A percentile compares a stretch with the other conserved stretches of the same genome.
These are phyloP conservation scores for Carex scoparia DNA, from an alignment of 176 grass and related monocot genomes.

Conservation along the genomic window DNA sequence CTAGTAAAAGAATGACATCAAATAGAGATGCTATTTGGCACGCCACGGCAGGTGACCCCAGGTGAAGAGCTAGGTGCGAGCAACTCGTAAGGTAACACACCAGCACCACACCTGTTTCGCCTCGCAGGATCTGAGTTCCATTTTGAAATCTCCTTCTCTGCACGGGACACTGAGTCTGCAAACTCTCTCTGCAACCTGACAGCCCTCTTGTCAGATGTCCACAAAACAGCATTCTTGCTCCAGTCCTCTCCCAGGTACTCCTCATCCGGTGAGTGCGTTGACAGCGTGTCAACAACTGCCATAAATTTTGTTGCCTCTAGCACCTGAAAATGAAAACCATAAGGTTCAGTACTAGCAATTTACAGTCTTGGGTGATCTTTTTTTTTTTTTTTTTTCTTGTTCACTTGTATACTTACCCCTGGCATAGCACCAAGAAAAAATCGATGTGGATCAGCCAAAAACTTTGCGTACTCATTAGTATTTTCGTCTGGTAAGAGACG, in stretches of 20 bases:
- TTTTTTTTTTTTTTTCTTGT: background rate
- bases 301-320: constrained; percentile 98
- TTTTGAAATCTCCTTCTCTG: constrained; percentile 65
- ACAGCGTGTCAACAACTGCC: constrained; percentile 95
- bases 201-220: constrained; percentile 76
- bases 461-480: constrained; percentile 48
- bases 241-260: constrained; percentile 82
- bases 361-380: background rate
- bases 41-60: constrained; percentile 88
- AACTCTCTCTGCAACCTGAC: constrained; percentile 52
- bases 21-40: constrained; percentile 97
- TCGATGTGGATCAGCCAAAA: constrained; percentile 80
- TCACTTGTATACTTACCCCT: constrained; percentile 20
- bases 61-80: constrained; percentile 75
- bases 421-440: constrained; percentile 94
- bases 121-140: constrained; percentile 51
- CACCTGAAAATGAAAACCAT: constrained; percentile 21
- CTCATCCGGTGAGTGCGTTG: constrained; percentile 97
- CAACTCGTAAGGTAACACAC: constrained; percentile 90
- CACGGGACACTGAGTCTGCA: constrained; percentile 47
- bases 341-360: background rate
- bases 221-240: constrained; percentile 40
- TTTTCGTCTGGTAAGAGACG: constrained; percentile 36
- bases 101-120: constrained; percentile 79
- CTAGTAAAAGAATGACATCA: constrained; percentile 19